Base-by-base conservation (phyloP, 805 yeast genomes). In the Lipomyces yamadae region DNA sequence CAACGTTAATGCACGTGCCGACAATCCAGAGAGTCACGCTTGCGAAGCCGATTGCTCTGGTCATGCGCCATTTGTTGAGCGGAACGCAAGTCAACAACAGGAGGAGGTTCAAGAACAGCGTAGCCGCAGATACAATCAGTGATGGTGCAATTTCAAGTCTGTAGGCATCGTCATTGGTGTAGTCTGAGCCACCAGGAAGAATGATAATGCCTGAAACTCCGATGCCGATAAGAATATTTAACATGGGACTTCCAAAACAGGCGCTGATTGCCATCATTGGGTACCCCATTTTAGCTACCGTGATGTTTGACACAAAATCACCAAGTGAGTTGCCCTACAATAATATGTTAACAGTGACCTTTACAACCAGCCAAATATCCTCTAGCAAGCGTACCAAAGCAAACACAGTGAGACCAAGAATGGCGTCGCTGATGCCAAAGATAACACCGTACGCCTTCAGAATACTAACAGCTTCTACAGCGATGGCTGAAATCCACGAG, bases 231-330 rank as follows among this genome's bases (percentile, higher is more conserved):
- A 95, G 79, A 55, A 89, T 80, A 62, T 92, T 89, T 54, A 95
- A 76, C 65, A 94, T 78, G 0, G 98, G 98, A 0, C 97, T 92
- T 0, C 98, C 98, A 76, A 93, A 89, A 74, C 98, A 93, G 0
- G 98, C 97, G 35, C 95, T 90, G n/a, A 95, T 81, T 0, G 98
- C 98, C 90, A 94, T 90, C 57, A 89, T 82, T 0, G 97, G 91
- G 78, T 86, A 87, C 0, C 97, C 97, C 82, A 91, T 84, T 65
- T 81, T 81, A 0, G 97, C 92, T 33, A 94, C 85, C 0, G 96
- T 89, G 45, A 89, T 76, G 72, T 94, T 92, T 0, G 97, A 89
- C 0, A 93, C 87, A 58, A 93, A 79, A 74, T 94, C 99, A 4
- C 98, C 98, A 5, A 90, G 79, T 0, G 97, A 93, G 76, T 94